phyloP scores from a whole-genome alignment of 129 eudicot genomes.

The Sambucus nigra region DNA sequence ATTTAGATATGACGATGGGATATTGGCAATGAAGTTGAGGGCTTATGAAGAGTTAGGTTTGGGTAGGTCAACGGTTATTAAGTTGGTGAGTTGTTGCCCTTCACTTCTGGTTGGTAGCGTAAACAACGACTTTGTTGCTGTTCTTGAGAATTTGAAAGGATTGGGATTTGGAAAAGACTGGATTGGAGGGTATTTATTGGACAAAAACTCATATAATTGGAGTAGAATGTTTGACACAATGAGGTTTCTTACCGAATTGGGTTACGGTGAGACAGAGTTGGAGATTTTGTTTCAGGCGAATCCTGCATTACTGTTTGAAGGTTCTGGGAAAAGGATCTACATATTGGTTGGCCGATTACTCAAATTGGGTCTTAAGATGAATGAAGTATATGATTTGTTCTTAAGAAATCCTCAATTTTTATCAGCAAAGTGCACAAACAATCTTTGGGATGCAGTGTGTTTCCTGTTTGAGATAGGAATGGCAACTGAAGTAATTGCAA shows the following conservation, averaged over 20 bases:
- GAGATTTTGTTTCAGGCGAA: conserved; percentile 26
- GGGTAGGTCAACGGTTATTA: conserved; percentile 41
- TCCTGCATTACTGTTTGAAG: conserved; percentile 46
- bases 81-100: conserved; percentile 56
- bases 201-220: conserved; percentile 40
- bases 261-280: conserved; percentile 38
- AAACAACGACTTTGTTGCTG: conserved; percentile 27
- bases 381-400: conserved; percentile 31
- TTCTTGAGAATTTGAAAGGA: conserved; percentile 38
- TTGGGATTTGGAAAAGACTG: conserved; percentile 52
- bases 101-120: conserved; percentile 38
- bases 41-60: conserved; percentile 52
- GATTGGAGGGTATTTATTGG: conserved; percentile 41
- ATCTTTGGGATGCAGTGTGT: conserved; percentile 22
- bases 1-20: conserved; percentile 39
- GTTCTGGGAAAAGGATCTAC: conserved; percentile 50
- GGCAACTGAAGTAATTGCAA: conserved; percentile 24
- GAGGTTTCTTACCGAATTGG: conserved; percentile 48
- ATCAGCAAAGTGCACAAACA: conserved; percentile 32
- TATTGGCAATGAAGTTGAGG: conserved; percentile 38
- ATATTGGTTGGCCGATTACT: conserved; percentile 44
- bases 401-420: conserved; percentile 36
- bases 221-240: conserved; percentile 41
- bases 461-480: conserved; percentile 38
- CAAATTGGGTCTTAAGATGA: conserved; percentile 51